Conservation (phyloP, 2,329 filamentous ascomycete genomes). For the Colletotrichum lini region DNA sequence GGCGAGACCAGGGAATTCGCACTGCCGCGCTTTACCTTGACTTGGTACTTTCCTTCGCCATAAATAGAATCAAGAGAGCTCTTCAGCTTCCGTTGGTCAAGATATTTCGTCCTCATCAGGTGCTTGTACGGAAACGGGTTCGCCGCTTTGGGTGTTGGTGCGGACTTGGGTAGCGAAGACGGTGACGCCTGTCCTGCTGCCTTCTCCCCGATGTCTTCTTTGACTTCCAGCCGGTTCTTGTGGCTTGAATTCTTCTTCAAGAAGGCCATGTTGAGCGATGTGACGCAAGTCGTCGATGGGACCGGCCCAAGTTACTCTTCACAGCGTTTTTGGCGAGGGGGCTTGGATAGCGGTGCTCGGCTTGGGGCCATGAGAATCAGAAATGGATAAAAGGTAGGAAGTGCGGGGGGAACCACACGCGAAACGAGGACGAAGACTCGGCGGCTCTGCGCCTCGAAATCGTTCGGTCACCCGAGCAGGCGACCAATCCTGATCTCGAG, state of each 20-base stretch:
- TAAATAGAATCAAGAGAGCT: conserved; percentile 16
- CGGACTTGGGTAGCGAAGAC: background rate
- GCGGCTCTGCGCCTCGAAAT: conserved; percentile 13
- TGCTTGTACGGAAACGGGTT: background rate
- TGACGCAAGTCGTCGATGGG: too few relatives aligned
- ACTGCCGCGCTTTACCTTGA: conserved; percentile 5
- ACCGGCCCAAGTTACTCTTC: background rate
- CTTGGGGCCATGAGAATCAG: background rate
- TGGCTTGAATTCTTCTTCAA: background rate
- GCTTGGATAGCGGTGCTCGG: conserved; percentile 1
- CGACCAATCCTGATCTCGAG: conserved; percentile 6
- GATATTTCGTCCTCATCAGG: conserved; percentile 14
- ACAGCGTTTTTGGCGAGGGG: conserved; percentile 13
- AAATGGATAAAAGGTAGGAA: background rate
- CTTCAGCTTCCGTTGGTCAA: conserved; percentile 11
- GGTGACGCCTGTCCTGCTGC: too few relatives aligned
- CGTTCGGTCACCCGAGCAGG: background rate
- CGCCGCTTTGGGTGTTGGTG: background rate
- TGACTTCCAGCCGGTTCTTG: background rate
- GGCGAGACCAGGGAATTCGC: background rate
- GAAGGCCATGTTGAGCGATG: background rate
- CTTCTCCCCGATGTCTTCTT: background rate
- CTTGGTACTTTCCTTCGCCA: conserved; percentile 16
- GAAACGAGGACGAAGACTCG: background rate
- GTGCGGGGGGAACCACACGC: background rate